A percentile compares a stretch with the other conserved stretches of the same genome.
phyloP scores from a whole-genome alignment of 164 flowering plant genomes.

The Malania oleifera region DNA sequence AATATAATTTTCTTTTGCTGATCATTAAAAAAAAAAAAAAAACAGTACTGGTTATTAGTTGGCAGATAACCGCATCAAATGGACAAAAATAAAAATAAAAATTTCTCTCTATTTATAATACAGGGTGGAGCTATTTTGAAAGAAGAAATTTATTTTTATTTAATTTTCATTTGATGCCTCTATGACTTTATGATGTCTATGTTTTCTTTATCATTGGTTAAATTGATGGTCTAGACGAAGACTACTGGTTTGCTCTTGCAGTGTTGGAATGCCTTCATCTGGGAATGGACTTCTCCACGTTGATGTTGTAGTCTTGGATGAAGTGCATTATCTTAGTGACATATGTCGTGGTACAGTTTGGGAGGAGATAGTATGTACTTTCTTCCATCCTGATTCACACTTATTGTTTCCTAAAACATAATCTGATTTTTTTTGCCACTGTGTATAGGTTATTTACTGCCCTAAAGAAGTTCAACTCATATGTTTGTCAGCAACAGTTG shows the following conservation, averaged over 20 bases:
- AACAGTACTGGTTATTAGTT: no score
- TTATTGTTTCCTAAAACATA: not conserved
- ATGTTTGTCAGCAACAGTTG: constrained; percentile 93
- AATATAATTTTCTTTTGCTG: no score
- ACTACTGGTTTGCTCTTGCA: constrained; percentile 28
- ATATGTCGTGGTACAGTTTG: constrained; percentile 97
- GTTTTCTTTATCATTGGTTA: not conserved
- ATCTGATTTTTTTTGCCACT: constrained; percentile 1
- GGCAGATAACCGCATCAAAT: no score
- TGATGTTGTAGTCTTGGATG: constrained; percentile 91
- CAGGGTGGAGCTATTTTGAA: no score
- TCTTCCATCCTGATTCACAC: not conserved
- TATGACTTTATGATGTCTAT: not conserved
- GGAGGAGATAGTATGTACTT: constrained; percentile 84
- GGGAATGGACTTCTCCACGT: constrained; percentile 72
- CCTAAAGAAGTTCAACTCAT: constrained; percentile 94
- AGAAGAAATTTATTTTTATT: not conserved
- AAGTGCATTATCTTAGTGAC: constrained; percentile 95
- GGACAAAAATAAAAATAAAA: no score
- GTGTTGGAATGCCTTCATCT: constrained; percentile 76
- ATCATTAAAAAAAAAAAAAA: no score
- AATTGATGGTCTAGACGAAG: constrained; percentile 8
- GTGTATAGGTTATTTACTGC: constrained; percentile 80
- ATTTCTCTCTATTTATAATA: no score
- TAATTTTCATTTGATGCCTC: not conserved